Conservation (phyloP, 1,284 basidiomycete genomes). For the Puccinia coronata region DNA sequence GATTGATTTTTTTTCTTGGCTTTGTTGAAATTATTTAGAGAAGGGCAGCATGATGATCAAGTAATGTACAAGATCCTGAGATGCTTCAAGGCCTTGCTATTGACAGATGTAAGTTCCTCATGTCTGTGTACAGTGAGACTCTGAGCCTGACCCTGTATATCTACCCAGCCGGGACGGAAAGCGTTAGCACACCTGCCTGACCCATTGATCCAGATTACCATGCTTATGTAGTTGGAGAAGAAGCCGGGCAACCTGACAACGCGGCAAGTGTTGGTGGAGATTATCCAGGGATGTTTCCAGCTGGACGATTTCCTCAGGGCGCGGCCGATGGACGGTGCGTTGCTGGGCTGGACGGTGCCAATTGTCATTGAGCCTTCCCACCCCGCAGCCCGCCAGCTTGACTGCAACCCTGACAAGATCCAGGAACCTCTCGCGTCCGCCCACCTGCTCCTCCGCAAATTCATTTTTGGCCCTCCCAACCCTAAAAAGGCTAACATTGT, state of each 20-base stretch:
- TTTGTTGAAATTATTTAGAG: conserved; percentile 69
- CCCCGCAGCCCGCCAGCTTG: conserved; percentile 64
- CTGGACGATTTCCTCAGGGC: conserved; percentile 62
- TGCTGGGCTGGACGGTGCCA: conserved; percentile 61
- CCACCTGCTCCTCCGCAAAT: neutral
- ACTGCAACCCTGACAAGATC: conserved; percentile 56
- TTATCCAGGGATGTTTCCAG: conserved; percentile 78
- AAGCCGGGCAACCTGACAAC: conserved; percentile 90
- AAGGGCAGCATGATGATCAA: conserved; percentile 96
- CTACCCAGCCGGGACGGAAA: conserved; percentile 59
- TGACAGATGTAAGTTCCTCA: conserved; percentile 78
- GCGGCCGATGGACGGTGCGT: conserved; percentile 22
- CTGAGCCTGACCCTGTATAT: conserved; percentile 1
- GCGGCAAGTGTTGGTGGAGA: conserved; percentile 84
- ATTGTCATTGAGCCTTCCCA: conserved; percentile 56
- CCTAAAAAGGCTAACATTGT: conserved; percentile 31
- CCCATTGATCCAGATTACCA: conserved; percentile 79
- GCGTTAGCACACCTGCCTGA: conserved; percentile 81
- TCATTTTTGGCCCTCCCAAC: conserved; percentile 36
- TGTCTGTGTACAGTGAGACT: neutral
- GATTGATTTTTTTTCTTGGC: no score
- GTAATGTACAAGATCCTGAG: conserved; percentile 86
- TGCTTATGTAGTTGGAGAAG: conserved; percentile 90
- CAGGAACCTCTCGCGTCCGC: neutral
- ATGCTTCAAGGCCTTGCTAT: conserved; percentile 88